Evolutionary conservation across 176 grass and related monocot genomes (phyloP), one percentile per base, ranked within the genome.

Genomic region (Oryza nivara): DNA sequence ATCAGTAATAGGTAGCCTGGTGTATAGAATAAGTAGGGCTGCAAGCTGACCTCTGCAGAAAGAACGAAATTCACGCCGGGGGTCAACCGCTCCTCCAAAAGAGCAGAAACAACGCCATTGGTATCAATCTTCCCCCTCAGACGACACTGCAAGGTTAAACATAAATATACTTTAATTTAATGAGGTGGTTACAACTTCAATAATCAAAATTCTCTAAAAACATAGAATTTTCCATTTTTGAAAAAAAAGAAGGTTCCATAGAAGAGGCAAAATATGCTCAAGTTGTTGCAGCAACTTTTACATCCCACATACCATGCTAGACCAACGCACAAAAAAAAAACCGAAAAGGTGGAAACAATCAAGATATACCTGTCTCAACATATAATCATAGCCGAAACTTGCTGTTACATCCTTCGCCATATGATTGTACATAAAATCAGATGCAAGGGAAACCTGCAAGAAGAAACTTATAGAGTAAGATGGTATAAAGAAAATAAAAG

Each of bases 301-400:
- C 6, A 58, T n/a, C 19, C 54, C 17, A 58, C 20, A n/a, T 51
- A 16, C 15, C 48, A 51, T n/a, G 19, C 20, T 58, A 19, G 5
- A 58, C 6, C 6, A 58, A 58, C 1, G 2, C 17, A 58, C 1
- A 56, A 56, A 58, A n/a, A 19, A 1, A 5, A 6, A 58, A 5
- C 17, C 17, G 6, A 58, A 17, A n/a, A 77, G 36, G 38, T 44
- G 70, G 40, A 3, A 86, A 60, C 63, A 84, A 83, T 61, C 12
- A 49, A 92, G 58, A 35, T 45, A 61, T 78, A 90, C 95, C 90
- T 97, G 90, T 87, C 95, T 86, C 75, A 97, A 85, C 11, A 89
- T 89, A 88, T 97, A 97, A 73, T 94, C 84, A 80, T 97, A 97
- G 69, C 95, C 92, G 56, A 94, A 79, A 54, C 48, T 94, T 70